Conservation (phyloP, 192 early-diverging fungal genomes). For the Coemansia guatemalensis region DNA sequence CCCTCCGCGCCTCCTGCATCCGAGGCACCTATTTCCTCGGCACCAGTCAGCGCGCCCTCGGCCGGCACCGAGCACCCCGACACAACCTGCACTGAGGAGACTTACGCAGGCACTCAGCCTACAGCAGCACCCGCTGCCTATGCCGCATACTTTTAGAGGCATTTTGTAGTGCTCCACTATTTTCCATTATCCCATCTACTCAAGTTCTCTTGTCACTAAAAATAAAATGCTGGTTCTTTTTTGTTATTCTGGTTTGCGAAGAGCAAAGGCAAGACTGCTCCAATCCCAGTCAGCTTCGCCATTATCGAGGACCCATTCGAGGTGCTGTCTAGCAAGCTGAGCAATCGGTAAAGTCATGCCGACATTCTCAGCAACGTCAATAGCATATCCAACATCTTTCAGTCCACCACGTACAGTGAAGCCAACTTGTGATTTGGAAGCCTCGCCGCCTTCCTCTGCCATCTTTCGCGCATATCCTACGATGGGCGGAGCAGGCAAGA, state of each 20-base stretch:
- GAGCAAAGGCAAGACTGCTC: constrained; percentile 29
- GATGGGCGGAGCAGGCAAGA: constrained; percentile 54
- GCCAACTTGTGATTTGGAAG: constrained; percentile 34
- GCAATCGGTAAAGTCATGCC: constrained; percentile 33
- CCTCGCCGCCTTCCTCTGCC: constrained; percentile 25
- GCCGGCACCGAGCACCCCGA: constrained; percentile 19
- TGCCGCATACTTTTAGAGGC: constrained; percentile 2
- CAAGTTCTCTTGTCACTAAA: constrained; percentile 5
- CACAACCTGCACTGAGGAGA: constrained; percentile 31
- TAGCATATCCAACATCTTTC: constrained; percentile 44
- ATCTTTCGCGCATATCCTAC: constrained; percentile 52
- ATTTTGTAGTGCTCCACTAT: background rate
- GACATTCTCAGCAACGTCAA: constrained; percentile 34
- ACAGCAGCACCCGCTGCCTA: constrained; percentile 17
- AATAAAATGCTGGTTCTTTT: background rate
- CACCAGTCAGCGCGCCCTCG: background rate
- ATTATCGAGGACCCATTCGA: constrained; percentile 40
- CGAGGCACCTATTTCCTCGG: constrained; percentile 4
- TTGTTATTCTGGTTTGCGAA: constrained; percentile 26
- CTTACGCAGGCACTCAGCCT: constrained; percentile 3
- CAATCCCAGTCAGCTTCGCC: constrained; percentile 46
- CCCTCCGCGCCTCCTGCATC: constrained; percentile 1
- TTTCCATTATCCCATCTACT: constrained; percentile 1
- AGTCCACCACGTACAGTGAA: constrained; percentile 37
- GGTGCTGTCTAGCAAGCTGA: constrained; percentile 32